Evolutionary conservation across 176 grass and related monocot genomes (phyloP), one percentile per base, ranked within the genome.

Genomic region (Canna indica): DNA sequence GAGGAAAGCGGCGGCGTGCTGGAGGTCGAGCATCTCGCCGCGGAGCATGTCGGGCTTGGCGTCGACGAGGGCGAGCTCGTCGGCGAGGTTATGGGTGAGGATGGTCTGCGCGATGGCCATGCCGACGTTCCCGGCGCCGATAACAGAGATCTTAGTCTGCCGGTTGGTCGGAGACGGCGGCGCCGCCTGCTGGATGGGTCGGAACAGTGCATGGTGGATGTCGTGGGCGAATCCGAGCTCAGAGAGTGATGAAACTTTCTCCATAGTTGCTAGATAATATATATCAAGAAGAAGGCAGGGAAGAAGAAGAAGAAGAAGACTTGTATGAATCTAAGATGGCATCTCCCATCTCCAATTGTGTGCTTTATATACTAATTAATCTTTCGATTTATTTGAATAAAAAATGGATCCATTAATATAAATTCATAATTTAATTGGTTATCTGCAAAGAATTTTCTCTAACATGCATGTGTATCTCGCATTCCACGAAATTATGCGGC

Each of bases 181-280:
- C 66, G 73, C 17, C 32, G 34, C 69, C 16, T 42, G 61, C 47
- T 76, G 26, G 73, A 85, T 41, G 16, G 65, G 83, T 73, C 88
- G 91, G 76, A 96, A 88, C 25, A 73, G 75, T 7, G 74, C 0
- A 20, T 20, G 16, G 60, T 67, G 72, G 77, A 64, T 48, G 11
- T 77, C 73, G 2, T 83, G 71, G 53, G 86, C 69, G 81, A 96
- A 88, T 0, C 91, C 91, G 2, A 96, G 81, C 76, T 91, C 81
- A 0, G 80, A 71, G 25, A 96, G 79, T 12, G 91, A 96, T 14
- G 44, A 48, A 0, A 22, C 68, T 44, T 70, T 70, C 68, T 48
- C 20, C 68, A 70, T 70, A 4, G 27, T 62, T 11, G 44, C n/a
- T n/a, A n/a, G n/a, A n/a, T n/a, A n/a, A n/a, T n/a, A n/a, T n/a